Evolutionary conservation across 805 yeast genomes (phyloP).

Genomic region (Blastobotrys attinorum): DNA sequence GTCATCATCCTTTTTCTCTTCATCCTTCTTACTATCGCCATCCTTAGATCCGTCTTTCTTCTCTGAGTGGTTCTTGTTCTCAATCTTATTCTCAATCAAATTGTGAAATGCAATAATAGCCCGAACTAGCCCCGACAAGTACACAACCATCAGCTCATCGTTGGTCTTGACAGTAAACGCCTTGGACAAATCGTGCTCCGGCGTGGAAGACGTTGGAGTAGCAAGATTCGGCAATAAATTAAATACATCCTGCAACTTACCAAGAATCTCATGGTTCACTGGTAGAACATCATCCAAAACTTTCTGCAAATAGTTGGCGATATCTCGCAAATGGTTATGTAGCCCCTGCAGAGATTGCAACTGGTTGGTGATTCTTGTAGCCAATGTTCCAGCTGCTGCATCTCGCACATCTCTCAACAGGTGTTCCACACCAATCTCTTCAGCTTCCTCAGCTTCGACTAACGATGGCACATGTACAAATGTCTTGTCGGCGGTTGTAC

Average conservation of each 20-base stretch:
- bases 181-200: constrained; percentile 51
- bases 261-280: constrained; percentile 81
- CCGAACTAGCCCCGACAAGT: constrained; percentile 81
- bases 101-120: constrained; percentile 96
- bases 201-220: constrained; percentile 24
- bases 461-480: constrained; percentile 88
- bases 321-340: constrained; percentile 68
- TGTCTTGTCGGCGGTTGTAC: constrained; percentile 84
- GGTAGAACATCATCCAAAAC: constrained; percentile 70
- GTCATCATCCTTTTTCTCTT: neutral
- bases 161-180: constrained; percentile 91
- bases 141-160: constrained; percentile 91
- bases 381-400: constrained; percentile 89
- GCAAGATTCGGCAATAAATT: constrained; percentile 79
- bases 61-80: constrained; percentile 44
- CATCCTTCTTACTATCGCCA: neutral
- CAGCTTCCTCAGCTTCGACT: constrained; percentile 98
- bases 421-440: constrained; percentile 98
- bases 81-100: constrained; percentile 89
- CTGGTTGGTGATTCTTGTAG: constrained; percentile 82
- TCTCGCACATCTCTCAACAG: constrained; percentile 88
- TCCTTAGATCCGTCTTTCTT: constrained; percentile 3
- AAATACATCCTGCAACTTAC: constrained; percentile 90
- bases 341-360: constrained; percentile 82
- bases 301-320: constrained; percentile 67